Evolutionary conservation across 257 asterid species (phyloP).

Genomic region (Verbascum thapsus): DNA sequence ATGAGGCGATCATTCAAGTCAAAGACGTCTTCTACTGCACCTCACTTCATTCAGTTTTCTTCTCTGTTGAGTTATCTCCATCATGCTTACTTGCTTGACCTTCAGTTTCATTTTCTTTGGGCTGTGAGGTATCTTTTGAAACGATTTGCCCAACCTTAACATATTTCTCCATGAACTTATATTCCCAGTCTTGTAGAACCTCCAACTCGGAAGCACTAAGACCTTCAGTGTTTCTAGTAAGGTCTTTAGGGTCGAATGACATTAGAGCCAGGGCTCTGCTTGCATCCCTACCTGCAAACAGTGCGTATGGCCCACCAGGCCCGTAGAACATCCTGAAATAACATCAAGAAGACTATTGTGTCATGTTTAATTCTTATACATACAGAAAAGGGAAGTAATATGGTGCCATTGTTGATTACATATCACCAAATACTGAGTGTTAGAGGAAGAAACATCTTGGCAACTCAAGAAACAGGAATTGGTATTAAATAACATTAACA

Average conservation of each 20-base stretch:
- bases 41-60: slow-evolving; percentile 28
- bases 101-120: slow-evolving; percentile 31
- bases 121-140: slow-evolving; percentile 29
- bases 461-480: neutral
- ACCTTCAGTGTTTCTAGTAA: slow-evolving; percentile 74
- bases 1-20: neutral
- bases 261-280: slow-evolving; percentile 91
- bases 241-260: slow-evolving; percentile 83
- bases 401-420: neutral
- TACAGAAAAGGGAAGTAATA: neutral
- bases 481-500: neutral
- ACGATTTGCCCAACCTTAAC: slow-evolving; percentile 82
- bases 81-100: slow-evolving; percentile 31
- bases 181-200: slow-evolving; percentile 86
- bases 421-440: neutral
- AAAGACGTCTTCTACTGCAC: slow-evolving; percentile 22
- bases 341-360: slow-evolving; percentile 5
- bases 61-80: slow-evolving; percentile 31
- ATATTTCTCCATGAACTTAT: slow-evolving; percentile 84
- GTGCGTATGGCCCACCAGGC: slow-evolving; percentile 89
- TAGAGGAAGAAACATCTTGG: neutral
- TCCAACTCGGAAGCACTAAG: slow-evolving; percentile 70
- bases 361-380: slow-evolving; percentile 5
- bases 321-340: slow-evolving; percentile 92
- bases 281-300: slow-evolving; percentile 94